Conservation (phyloP, 192 early-diverging fungal genomes). For the Jimgerdemannia lactiflua region DNA sequence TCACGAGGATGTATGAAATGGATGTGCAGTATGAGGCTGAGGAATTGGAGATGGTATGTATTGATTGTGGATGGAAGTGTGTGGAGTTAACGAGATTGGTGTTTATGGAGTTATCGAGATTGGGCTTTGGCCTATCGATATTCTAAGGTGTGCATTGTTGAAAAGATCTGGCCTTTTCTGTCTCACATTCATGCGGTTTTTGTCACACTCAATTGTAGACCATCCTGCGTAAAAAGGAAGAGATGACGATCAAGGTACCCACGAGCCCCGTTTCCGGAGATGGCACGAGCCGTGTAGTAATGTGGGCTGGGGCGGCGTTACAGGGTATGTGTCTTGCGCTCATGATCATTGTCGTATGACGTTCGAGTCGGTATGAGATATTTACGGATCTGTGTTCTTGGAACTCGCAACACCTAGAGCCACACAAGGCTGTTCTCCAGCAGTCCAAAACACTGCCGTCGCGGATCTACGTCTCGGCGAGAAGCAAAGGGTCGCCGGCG, state of each 20-base stretch:
- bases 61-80: background rate
- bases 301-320: slow-evolving; percentile 84
- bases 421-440: slow-evolving; percentile 66
- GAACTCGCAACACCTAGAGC: slow-evolving; percentile 39
- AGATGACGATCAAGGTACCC: slow-evolving; percentile 68
- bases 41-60: slow-evolving; percentile 50
- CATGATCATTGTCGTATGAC: too few relatives aligned
- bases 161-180: slow-evolving; percentile 11
- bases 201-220: slow-evolving; percentile 15
- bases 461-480: slow-evolving; percentile 57
- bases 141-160: too few relatives aligned
- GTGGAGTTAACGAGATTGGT: too few relatives aligned
- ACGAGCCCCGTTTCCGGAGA: slow-evolving; percentile 56
- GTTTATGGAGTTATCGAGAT: too few relatives aligned
- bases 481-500: slow-evolving; percentile 58
- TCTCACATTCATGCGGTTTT: background rate
- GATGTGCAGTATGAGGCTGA: slow-evolving; percentile 57
- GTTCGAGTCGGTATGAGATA: background rate
- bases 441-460: slow-evolving; percentile 64
- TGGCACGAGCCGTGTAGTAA: slow-evolving; percentile 66
- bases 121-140: too few relatives aligned
- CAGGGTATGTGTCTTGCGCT: slow-evolving; percentile 36
- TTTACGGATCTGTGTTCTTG: slow-evolving; percentile 4
- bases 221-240: slow-evolving; percentile 70
- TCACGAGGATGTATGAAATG: slow-evolving; percentile 58